These are phyloP conservation scores for Penicillium samsonianum DNA, from an alignment of 495 filamentous ascomycete species.

Conservation along the genomic window DNA sequence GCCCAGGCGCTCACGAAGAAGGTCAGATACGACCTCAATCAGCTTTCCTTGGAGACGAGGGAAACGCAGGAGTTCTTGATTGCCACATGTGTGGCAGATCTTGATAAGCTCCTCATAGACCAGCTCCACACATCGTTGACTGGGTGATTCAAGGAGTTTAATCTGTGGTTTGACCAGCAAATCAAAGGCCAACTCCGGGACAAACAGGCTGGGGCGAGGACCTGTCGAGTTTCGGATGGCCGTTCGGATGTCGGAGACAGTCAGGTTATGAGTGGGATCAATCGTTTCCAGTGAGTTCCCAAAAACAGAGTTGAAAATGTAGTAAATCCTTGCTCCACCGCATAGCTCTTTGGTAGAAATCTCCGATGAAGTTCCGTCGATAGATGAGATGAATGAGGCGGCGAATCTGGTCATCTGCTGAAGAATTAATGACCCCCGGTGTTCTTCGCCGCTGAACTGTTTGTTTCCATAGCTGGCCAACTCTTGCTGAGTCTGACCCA, in stretches of 20 bases:
- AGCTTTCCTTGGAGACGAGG: constrained; percentile 94
- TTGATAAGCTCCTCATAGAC: constrained; percentile 99
- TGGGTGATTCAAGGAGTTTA: constrained; percentile 92
- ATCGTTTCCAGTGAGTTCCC: constrained; percentile 95
- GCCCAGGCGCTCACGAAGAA: constrained; percentile 87
- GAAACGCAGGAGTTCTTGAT: constrained; percentile 86
- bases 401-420: constrained; percentile 99
- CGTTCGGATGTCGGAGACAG: constrained; percentile 94
- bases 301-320: constrained; percentile 99
- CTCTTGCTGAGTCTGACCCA: constrained; percentile 99
- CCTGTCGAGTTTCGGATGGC: constrained; percentile 98
- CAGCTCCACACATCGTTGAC: constrained; percentile 93
- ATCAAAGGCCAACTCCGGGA: constrained; percentile 96
- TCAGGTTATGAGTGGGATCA: constrained; percentile 91
- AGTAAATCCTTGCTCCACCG: constrained; percentile 96
- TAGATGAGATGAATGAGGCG: constrained; percentile 96
- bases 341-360: constrained; percentile 99
- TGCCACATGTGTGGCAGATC: constrained; percentile 98
- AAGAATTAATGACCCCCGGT: constrained; percentile 89
- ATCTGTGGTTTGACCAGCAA: constrained; percentile 98
- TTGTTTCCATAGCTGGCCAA: constrained; percentile 97
- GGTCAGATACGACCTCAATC: constrained; percentile 96
- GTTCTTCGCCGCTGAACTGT: constrained; percentile 97
- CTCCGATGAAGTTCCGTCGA: constrained; percentile 96
- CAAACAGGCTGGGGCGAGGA: constrained; percentile 91